Base-by-base conservation (phyloP, 257 asterid species). In the Gentiana straminea region DNA sequence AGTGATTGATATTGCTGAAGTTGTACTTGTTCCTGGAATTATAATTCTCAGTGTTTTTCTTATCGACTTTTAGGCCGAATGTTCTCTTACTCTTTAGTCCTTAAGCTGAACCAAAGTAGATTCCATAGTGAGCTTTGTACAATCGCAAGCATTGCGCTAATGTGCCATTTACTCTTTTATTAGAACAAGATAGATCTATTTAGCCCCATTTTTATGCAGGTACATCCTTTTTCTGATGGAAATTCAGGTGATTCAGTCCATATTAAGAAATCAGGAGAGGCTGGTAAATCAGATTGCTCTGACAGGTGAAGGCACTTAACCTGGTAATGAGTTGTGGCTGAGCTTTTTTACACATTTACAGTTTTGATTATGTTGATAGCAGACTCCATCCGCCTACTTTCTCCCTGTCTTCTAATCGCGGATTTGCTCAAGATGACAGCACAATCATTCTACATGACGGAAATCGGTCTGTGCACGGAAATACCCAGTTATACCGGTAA, bases 361-460 rank as follows among this genome's bases (percentile, higher is more conserved):
- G 41, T 15, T 52, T 49, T 54, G 11, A 60, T 49, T 50, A n/a
- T 33, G 33, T 59, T 47, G 60, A 64, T 63, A 58, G 58, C 76
- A 82, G 97, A 65, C 63, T 71, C 64, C 86, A 77, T 67, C 89
- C 82, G 55, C 89, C 84, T 49, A 71, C 93, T 55, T 88, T 85
- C 74, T 81, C 80, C 44, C 43, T 41, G 73, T 73, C 79, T 8
- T 66, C 84, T 43, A 74, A 70, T 63, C 65, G 58, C 57, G 84
- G 71, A 68, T 69, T 72, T 68, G 74, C 70, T 35, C 57, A 68
- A 37, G 78, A 70, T 63, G 80, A 71, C 61, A 65, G 70, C 65
- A 65, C 54, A 62, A 58, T 66, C 51, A 68, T 62, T 70, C 56
- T 63, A 59, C 76, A 71, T 55, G 81, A 77, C 63, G 75, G 68